phyloP scores from a whole-genome alignment of 768 basidiomycete genomes.

The Pisolithus orientalis region DNA sequence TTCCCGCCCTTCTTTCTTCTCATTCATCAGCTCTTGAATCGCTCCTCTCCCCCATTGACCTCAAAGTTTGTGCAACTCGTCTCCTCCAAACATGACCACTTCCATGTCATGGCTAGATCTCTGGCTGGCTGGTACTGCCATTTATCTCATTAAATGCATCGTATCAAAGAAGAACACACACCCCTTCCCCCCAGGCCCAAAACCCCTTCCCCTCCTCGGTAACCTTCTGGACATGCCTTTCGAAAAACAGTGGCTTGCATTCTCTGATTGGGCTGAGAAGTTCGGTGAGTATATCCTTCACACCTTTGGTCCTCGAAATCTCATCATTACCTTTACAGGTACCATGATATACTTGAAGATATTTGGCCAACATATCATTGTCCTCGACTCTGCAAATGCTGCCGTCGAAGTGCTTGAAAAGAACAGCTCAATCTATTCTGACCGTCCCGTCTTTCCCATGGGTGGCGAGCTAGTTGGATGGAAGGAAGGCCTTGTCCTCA shows the following conservation, averaged over 20 bases:
- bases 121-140: neutral
- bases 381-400: constrained; percentile 41
- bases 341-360: constrained; percentile 8
- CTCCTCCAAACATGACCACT: neutral
- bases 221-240: constrained; percentile 37
- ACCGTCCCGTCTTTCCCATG: constrained; percentile 1
- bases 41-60: no score
- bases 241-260: constrained; percentile 32
- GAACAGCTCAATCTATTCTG: constrained; percentile 44
- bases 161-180: neutral
- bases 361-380: constrained; percentile 39
- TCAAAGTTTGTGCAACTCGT: no score
- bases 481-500: neutral
- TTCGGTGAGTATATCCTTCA: constrained; percentile 27
- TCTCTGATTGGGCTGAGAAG: constrained; percentile 33
- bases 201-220: constrained; percentile 25
- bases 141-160: neutral
- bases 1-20: no score
- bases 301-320: neutral
- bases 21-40: no score
- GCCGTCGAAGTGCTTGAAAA: constrained; percentile 46
- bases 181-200: constrained; percentile 42
- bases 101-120: neutral
- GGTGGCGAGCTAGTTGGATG: constrained; percentile 3
- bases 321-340: neutral